A percentile compares a stretch with the other conserved stretches of the same genome.
These are phyloP conservation scores for Wickerhamiella sorbophila DNA, from an alignment of 805 yeast genomes.

Conservation along the genomic window DNA sequence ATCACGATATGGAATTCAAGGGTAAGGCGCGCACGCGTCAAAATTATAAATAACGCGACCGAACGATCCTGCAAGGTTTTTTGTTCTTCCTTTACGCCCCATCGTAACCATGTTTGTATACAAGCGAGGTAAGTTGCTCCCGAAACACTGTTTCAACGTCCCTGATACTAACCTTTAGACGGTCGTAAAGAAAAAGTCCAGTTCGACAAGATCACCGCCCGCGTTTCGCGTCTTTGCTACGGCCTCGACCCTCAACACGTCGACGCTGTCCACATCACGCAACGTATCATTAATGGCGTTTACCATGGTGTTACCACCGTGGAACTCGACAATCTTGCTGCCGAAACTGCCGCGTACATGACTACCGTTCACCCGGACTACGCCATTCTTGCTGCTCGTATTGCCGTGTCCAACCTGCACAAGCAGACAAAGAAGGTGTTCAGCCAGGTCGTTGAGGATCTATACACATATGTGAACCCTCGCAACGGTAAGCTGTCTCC, in stretches of 20 bases:
- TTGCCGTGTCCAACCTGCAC: slow-evolving; percentile 87
- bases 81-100: neutral
- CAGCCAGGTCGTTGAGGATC: slow-evolving; percentile 57
- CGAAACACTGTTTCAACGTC: neutral
- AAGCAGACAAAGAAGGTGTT: slow-evolving; percentile 84
- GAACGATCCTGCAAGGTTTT: neutral
- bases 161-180: slow-evolving; percentile 28
- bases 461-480: slow-evolving; percentile 71
- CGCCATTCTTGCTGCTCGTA: slow-evolving; percentile 87
- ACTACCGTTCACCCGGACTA: slow-evolving; percentile 97
- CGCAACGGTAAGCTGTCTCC: slow-evolving; percentile 55
- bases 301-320: slow-evolving; percentile 94
- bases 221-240: slow-evolving; percentile 84
- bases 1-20: neutral
- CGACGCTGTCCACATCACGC: slow-evolving; percentile 92
- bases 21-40: slow-evolving; percentile 1
- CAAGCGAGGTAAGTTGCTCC: slow-evolving; percentile 2
- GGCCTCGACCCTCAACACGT: slow-evolving; percentile 85
- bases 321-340: slow-evolving; percentile 72
- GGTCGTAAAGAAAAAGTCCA: slow-evolving; percentile 91
- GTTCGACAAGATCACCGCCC: slow-evolving; percentile 92
- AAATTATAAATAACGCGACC: slow-evolving; percentile 2
- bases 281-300: slow-evolving; percentile 88
- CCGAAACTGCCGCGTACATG: slow-evolving; percentile 96
- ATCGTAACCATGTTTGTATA: neutral